Evolutionary conservation across 768 basidiomycete species (phyloP), one percentile per base, ranked within the genome.

Genomic region (Collybia nuda): DNA sequence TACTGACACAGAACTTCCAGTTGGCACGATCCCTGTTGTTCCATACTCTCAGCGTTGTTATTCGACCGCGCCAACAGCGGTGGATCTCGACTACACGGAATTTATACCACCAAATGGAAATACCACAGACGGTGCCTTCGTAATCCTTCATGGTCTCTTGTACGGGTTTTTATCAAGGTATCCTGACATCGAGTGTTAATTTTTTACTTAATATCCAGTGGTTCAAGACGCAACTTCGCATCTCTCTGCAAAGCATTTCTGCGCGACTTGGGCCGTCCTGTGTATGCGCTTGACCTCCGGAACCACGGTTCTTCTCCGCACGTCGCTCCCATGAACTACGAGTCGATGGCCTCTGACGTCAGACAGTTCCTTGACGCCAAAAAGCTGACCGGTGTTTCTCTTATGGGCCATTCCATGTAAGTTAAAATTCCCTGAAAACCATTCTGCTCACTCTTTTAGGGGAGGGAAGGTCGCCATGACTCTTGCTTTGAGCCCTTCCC

Each of bases 391-490:
- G 71, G 85, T 19, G 75, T 93, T 7, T 82, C 86, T 5, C 76
- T 95, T 1, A 70, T 95, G 8, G 92, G 93, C 0, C 92, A 94
- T 62, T 93, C 90, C 2, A 93, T 93, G 93, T 92, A 58, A 42
- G 85, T 70, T 1, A 23, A 7, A 12, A 17, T 17, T 18, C 7
- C 24, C 5, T 22, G 1, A 36, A 50, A n/a, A 47, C 39, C 6
- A 23, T 26, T 28, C 21, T 55, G 5, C 19, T 22, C 40, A 21
- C 21, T 55, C 44, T 18, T 28, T 26, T 23, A 90, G 88, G 88
- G 91, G 90, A 28, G 90, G 90, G n/a, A 93, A 90, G 63, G 84
- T 81, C 1, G 86, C 85, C 0, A 87, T 88, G 85, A 59, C 81
- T 1, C 66, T 86, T 14, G 86, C 86, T 2, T 72, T 82, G 12